These are phyloP conservation scores for Angophora floribunda DNA, from an alignment of 345 rosid genomes.

Conservation along the genomic window DNA sequence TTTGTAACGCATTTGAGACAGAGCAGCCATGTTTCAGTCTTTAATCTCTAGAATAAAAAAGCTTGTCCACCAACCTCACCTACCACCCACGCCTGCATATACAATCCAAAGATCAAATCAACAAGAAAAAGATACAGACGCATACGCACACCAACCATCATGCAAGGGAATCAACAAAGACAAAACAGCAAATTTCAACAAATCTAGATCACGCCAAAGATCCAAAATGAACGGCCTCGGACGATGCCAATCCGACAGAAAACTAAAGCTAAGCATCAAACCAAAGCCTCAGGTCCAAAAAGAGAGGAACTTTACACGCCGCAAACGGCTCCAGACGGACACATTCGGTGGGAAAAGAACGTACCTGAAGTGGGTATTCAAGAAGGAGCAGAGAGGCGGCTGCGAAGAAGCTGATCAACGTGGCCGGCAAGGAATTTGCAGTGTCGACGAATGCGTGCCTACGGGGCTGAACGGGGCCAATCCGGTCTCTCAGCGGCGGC, in stretches of 20 bases:
- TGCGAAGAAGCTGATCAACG: not conserved
- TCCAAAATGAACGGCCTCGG: not conserved
- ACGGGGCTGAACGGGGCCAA: not conserved
- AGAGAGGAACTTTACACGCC: not conserved
- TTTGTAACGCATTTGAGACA: constrained; percentile 21
- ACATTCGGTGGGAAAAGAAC: not conserved
- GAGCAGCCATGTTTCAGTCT: constrained; percentile 21
- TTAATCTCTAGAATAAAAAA: not conserved
- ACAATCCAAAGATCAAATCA: not conserved
- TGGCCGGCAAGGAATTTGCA: not conserved
- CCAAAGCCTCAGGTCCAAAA: not conserved
- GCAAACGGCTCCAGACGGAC: not conserved
- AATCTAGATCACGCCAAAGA: not conserved
- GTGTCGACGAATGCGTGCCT: not conserved
- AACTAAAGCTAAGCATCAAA: not conserved
- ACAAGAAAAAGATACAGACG: not conserved
- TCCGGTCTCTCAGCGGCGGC: not conserved
- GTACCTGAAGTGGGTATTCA: not conserved
- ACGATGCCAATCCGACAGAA: not conserved
- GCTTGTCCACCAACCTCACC: constrained; percentile 1
- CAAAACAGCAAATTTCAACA: not conserved
- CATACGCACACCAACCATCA: not conserved
- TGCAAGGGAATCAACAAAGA: not conserved
- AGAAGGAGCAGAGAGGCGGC: not conserved
- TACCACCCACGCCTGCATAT: not conserved